Evolutionary conservation across 257 asterid species (phyloP).

Genomic region (Gardenia jasminoides): DNA sequence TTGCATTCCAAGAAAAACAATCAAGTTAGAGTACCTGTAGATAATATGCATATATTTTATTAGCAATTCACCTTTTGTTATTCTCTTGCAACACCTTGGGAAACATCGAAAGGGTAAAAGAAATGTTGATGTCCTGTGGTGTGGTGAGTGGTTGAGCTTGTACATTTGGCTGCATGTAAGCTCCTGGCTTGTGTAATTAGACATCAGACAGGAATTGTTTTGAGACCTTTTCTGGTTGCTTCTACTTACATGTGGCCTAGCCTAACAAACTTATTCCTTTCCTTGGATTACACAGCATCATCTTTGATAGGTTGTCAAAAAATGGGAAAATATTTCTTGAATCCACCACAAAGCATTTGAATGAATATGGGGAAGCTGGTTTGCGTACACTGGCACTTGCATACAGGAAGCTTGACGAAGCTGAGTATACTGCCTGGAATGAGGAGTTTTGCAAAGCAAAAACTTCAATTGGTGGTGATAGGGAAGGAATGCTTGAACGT

Average conservation of each 20-base stretch:
- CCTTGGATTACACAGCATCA: slow-evolving; percentile 60
- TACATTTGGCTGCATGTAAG: neutral
- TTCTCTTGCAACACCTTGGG: neutral
- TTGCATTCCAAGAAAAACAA: neutral
- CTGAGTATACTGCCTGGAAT: slow-evolving; percentile 79
- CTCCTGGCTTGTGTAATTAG: neutral
- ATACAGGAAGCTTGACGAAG: slow-evolving; percentile 77
- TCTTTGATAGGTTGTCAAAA: slow-evolving; percentile 82
- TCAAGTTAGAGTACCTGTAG: neutral
- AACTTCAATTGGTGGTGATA: slow-evolving; percentile 70
- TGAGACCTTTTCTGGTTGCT: neutral
- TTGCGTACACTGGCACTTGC: slow-evolving; percentile 92
- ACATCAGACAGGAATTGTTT: neutral
- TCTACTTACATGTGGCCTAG: slow-evolving; percentile 15
- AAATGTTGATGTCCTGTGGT: neutral
- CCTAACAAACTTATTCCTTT: slow-evolving; percentile 21
- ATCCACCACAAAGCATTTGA: slow-evolving; percentile 77
- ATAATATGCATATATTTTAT: neutral
- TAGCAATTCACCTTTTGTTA: neutral
- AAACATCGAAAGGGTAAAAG: neutral
- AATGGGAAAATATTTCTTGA: slow-evolving; percentile 68
- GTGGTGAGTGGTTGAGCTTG: slow-evolving; percentile 3
- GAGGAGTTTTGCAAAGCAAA: slow-evolving; percentile 80
- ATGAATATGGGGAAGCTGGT: slow-evolving; percentile 94
- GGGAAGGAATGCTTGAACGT: slow-evolving; percentile 84